phyloP scores from a whole-genome alignment of 345 rosid species.

The Euphorbia pulcherrima region DNA sequence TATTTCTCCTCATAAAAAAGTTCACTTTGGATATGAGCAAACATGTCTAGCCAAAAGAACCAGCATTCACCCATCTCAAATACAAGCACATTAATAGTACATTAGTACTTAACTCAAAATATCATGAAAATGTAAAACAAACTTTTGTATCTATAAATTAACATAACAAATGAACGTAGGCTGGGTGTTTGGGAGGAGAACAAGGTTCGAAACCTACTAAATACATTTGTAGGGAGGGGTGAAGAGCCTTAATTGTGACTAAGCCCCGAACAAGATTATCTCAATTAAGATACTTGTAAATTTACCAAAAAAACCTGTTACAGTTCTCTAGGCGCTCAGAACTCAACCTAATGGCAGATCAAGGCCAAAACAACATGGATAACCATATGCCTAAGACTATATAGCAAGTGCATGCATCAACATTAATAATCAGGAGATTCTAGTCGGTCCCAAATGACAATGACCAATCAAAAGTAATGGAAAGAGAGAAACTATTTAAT shows the following conservation, averaged over 20 bases:
- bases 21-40: not conserved
- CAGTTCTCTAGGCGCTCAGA: not conserved
- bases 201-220: too few species aligned
- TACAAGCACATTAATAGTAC: not conserved
- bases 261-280: too few species aligned
- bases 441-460: not conserved
- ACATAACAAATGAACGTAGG: not conserved
- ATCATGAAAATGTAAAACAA: not conserved
- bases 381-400: not conserved
- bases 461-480: not conserved
- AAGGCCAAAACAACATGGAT: not conserved
- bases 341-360: not conserved
- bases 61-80: not conserved
- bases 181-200: too few species aligned
- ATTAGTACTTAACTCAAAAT: not conserved
- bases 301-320: not conserved
- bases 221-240: too few species aligned
- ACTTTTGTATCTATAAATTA: not conserved
- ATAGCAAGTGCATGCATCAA: not conserved
- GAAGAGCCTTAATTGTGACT: too few species aligned
- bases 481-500: not conserved
- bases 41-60: not conserved
- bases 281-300: too few species aligned
- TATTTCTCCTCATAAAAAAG: not conserved
- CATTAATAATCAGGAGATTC: not conserved